Conservation (phyloP, 345 rosid genomes). For the Citrus hindsii region DNA sequence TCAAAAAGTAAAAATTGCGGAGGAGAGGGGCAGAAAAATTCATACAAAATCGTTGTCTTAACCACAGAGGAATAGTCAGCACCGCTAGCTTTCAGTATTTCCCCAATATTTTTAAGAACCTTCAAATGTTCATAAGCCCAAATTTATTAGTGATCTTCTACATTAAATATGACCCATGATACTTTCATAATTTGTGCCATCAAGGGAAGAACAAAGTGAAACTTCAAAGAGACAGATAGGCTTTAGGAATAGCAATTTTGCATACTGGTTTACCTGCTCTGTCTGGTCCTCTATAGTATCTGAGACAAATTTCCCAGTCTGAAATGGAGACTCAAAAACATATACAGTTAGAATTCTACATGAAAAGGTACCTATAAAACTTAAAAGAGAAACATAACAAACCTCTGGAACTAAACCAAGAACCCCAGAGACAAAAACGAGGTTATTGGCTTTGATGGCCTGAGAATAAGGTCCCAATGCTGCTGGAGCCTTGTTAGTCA, state of each 20-base stretch:
- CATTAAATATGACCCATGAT: neutral
- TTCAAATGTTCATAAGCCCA: neutral
- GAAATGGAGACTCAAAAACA: slow-evolving; percentile 15
- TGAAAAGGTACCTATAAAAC: neutral
- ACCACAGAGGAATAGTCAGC: slow-evolving; percentile 51
- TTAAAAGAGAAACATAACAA: neutral
- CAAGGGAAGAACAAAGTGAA: neutral
- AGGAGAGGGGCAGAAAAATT: neutral
- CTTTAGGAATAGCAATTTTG: neutral
- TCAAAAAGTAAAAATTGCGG: neutral
- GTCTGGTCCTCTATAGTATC: slow-evolving; percentile 76
- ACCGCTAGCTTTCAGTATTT: slow-evolving; percentile 59
- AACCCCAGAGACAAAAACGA: slow-evolving; percentile 77
- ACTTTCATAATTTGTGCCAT: too few species aligned
- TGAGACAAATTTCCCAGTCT: slow-evolving; percentile 80
- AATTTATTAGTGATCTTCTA: neutral
- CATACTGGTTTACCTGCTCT: slow-evolving; percentile 59
- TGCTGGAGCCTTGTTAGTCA: slow-evolving; percentile 87
- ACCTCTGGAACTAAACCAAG: slow-evolving; percentile 93
- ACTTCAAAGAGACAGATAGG: neutral
- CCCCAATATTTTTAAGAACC: slow-evolving; percentile 63
- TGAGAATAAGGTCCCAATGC: slow-evolving; percentile 93
- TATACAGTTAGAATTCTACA: slow-evolving; percentile 6
- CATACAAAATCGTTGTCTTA: slow-evolving; percentile 63
- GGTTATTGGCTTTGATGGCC: slow-evolving; percentile 77